A percentile compares a stretch with the other conserved stretches of the same genome.
These are phyloP conservation scores for Calonectria ilicicola DNA, from an alignment of 2,329 filamentous ascomycete species.

Conservation along the genomic window DNA sequence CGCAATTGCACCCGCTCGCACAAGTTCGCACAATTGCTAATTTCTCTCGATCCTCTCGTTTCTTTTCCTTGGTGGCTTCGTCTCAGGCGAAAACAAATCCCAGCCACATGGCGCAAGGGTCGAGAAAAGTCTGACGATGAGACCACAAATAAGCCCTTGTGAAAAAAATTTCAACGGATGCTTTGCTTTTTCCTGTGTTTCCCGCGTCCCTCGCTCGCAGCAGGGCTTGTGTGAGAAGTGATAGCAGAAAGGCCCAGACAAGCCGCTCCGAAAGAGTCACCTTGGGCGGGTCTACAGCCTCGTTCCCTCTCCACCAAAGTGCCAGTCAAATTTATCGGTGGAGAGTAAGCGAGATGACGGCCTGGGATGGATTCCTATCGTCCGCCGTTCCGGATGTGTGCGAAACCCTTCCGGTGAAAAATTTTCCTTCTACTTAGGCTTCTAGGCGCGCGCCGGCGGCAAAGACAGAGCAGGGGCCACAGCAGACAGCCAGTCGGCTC, in stretches of 20 bases:
- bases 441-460: constrained; percentile 45
- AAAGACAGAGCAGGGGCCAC: constrained; percentile 39
- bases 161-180: constrained; percentile 11
- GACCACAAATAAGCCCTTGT: constrained; percentile 19
- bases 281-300: constrained; percentile 27
- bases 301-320: constrained; percentile 36
- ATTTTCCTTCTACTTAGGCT: constrained; percentile 44
- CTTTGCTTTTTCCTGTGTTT: constrained; percentile 26
- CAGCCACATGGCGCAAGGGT: constrained; percentile 36
- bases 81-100: constrained; percentile 20
- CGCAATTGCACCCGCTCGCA: constrained; percentile 23
- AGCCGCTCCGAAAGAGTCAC: constrained; percentile 33
- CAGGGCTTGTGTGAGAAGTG: constrained; percentile 30
- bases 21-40: constrained; percentile 28
- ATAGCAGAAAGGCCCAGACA: constrained; percentile 21
- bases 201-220: constrained; percentile 17
- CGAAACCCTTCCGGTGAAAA: constrained; percentile 45
- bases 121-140: constrained; percentile 14
- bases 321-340: constrained; percentile 50
- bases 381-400: constrained; percentile 43
- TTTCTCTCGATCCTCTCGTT: constrained; percentile 27
- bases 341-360: constrained; percentile 51
- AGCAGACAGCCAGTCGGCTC: constrained; percentile 33
- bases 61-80: constrained; percentile 28
- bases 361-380: constrained; percentile 42